phyloP scores from a whole-genome alignment of 345 rosid species.

The Rhizophora apiculata region DNA sequence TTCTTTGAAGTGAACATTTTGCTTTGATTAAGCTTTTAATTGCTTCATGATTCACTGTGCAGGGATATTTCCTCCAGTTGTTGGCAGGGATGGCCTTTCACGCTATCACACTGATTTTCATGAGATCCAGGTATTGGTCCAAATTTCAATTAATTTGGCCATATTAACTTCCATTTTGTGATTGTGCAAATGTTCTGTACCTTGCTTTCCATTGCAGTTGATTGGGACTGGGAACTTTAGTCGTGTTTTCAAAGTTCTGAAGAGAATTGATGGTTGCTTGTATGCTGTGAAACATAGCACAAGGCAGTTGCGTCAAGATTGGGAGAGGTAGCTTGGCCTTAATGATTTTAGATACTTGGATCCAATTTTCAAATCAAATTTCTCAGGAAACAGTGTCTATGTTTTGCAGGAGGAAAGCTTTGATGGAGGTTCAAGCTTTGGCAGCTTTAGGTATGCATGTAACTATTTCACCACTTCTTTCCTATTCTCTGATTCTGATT shows the following conservation, averaged over 20 bases:
- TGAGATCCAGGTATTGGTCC: slow-evolving; percentile 70
- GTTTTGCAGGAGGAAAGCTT: slow-evolving; percentile 77
- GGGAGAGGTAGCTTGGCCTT: slow-evolving; percentile 55
- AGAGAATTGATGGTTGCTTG: slow-evolving; percentile 93
- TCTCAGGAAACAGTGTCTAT: slow-evolving; percentile 5
- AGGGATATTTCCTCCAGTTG: slow-evolving; percentile 62
- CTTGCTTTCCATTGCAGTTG: slow-evolving; percentile 46
- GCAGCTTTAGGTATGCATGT: slow-evolving; percentile 75
- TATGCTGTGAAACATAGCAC: slow-evolving; percentile 87
- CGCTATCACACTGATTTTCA: slow-evolving; percentile 91
- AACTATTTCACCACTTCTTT: not conserved
- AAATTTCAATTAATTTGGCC: not conserved
- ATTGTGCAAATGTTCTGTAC: not conserved
- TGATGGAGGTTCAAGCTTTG: slow-evolving; percentile 98
- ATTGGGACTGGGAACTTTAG: slow-evolving; percentile 92
- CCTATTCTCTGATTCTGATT: not conserved
- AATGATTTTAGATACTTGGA: not conserved
- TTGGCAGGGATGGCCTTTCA: slow-evolving; percentile 83
- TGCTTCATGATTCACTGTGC: slow-evolving; percentile 19
- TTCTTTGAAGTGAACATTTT: too few relatives aligned
- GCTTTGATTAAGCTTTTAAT: slow-evolving; percentile 1
- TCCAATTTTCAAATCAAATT: slow-evolving; percentile 5
- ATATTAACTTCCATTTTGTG: not conserved
- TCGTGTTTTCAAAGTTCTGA: slow-evolving; percentile 76
- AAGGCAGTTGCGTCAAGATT: slow-evolving; percentile 60